Base-by-base conservation (phyloP, 202 grass and related monocot species). In the Carex arenaria region DNA sequence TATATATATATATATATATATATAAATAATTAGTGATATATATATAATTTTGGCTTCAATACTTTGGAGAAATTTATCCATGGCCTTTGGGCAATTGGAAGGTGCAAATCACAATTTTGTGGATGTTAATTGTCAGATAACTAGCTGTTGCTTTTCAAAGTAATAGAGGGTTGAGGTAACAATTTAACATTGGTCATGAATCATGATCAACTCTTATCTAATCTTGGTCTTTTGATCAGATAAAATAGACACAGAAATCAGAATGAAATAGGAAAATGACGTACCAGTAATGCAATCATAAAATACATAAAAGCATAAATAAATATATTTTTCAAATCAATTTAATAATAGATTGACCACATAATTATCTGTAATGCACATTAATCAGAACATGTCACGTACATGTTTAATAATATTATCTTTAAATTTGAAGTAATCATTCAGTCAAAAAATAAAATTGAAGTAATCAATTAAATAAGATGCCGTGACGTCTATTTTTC, bases 41-140 rank as follows among this genome's bases (percentile, higher is more conserved):
- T 26, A 26, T 26, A 26, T 1, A 26, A 26, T 26, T 26, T 26
- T 26, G 26, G 26, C 26, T 26, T 26, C 26, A 26, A 26, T 26
- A 26, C 26, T 26, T 26, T 26, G 26, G 26, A 26, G 26, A 26
- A 1, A 26, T 26, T 26, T 26, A 26, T 52, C 26, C 23, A 12
- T 19, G 62, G 63, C 54, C 54, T 56, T 80, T 63, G 76, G 55
- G 36, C 3, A 34, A 34, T 34, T 34, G 32, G 32, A 34, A 62
- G 54, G 56, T 38, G 7, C 54, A 80, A 61, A 38, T n/a, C 18
- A 80, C 15, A 61, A 80, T 80, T 43, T 80, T 80, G 56, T 80
- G 56, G 38, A 71, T 22, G 7, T 26, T 26, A 26, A 26, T 47
- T 71, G 40, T 71, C 40, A 71, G 36, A 47, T 40, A 71, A 47